A percentile compares a stretch with the other conserved stretches of the same genome.
phyloP scores from a whole-genome alignment of 192 early-diverging fungal species.

The Cetraspora pellucida region DNA sequence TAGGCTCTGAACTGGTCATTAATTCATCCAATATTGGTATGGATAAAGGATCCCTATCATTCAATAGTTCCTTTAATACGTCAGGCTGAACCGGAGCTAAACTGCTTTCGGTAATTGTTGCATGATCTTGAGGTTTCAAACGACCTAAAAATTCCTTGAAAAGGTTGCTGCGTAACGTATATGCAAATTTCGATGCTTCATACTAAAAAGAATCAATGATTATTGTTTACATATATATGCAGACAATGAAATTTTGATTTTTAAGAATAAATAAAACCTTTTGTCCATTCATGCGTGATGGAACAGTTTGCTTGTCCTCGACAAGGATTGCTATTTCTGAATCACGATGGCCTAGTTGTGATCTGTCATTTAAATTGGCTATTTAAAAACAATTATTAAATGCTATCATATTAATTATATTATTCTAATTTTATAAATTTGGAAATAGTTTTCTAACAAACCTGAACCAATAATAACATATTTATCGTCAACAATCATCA shows the following conservation, averaged over 20 bases:
- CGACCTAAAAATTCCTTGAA: slow-evolving; percentile 86
- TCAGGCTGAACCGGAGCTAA: slow-evolving; percentile 43
- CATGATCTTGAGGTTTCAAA: slow-evolving; percentile 48
- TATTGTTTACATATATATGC: not conserved
- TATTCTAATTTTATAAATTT: not conserved
- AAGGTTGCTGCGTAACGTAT: slow-evolving; percentile 71
- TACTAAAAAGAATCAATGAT: slow-evolving; percentile 47
- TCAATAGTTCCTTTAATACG: not conserved
- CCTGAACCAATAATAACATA: slow-evolving; percentile 80
- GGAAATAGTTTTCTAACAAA: slow-evolving; percentile 20
- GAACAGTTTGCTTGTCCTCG: slow-evolving; percentile 69
- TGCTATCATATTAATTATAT: not conserved
- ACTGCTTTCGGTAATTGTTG: slow-evolving; percentile 43
- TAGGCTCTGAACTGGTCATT: not conserved
- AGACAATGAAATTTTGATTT: not conserved
- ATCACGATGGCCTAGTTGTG: slow-evolving; percentile 83
- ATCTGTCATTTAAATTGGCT: slow-evolving; percentile 92
- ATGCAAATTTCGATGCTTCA: slow-evolving; percentile 73
- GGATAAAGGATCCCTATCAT: not conserved
- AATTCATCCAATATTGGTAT: not conserved
- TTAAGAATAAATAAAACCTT: slow-evolving; percentile 37
- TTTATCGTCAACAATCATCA: slow-evolving; percentile 87
- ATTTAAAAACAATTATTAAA: not conserved
- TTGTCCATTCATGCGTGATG: slow-evolving; percentile 74
- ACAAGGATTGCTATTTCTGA: slow-evolving; percentile 88